Evolutionary conservation across 2,329 filamentous ascomycete species (phyloP), one percentile per base, ranked within the genome.

Genomic region (Diaporthe aspalathi): DNA sequence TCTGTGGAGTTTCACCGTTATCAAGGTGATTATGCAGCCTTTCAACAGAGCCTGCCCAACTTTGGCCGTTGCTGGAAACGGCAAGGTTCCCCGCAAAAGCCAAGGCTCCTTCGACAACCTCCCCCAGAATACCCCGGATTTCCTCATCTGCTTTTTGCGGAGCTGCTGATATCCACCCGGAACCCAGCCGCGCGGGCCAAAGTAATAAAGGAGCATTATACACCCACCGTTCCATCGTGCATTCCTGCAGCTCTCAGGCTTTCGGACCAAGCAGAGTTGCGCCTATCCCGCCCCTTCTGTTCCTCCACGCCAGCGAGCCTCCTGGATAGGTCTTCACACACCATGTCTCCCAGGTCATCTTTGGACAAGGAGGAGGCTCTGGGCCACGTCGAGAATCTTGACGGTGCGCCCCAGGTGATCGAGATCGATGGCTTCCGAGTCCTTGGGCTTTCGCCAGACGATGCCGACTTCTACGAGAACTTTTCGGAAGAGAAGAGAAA

Each of bases 341-440:
- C 35, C 35, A 63, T 63, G 60, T 63, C 60, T 63, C 43, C 60
- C 9, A 63, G n/a, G 24, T 49, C 60, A 17, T 63, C 60, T 1
- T 47, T 63, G n/a, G 60, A 49, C 27, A 63, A 63, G 45, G 60
- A 63, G 43, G 43, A 12, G 43, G 60, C 60, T 35, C 38, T 63
- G 40, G 43, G 60, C 45, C 72, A 74, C 9, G 52, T 73, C 1
- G 75, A 76, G 16, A 73, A 70, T 40, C 60, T 63, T n/a, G 60
- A 63, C 9, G 60, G 60, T 5, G 67, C 66, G 4, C 65, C 72
- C 12, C 70, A 75, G 4, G 70, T 78, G n/a, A 74, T 77, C 6
- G 74, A 75, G 5, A 76, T 80, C 9, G 78, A 76, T 12, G 74
- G 75, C n/a, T 76, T 79, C 57, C 78, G 78, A 20, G 79, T 80